Percentiles rank a stretch among this genome's conserved stretches.
phyloP scores from a whole-genome alignment of 148 eudicot genomes.

The Camellia granthamiana region DNA sequence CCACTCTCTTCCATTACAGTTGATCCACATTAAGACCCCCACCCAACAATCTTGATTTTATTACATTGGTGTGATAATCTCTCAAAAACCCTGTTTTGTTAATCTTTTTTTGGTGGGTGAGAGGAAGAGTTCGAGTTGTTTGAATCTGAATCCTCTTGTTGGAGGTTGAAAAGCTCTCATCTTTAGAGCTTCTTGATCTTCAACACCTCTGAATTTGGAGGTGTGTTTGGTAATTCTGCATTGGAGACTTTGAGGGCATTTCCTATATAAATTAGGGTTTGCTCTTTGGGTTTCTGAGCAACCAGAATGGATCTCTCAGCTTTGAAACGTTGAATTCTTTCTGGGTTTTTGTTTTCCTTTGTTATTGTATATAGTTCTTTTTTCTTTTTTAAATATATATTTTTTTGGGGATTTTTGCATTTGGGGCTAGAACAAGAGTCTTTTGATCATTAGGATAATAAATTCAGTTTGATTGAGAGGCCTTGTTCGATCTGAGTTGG shows the following conservation, averaged over 20 bases:
- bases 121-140: background rate
- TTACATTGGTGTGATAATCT: constrained; percentile 4
- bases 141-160: constrained; percentile 12
- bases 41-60: background rate
- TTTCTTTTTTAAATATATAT: background rate
- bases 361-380: background rate
- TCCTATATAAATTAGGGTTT: constrained; percentile 9
- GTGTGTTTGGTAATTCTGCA: background rate
- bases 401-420: background rate
- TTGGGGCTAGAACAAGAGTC: constrained; percentile 19
- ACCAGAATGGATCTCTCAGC: background rate
- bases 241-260: background rate
- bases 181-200: constrained; percentile 10
- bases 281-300: constrained; percentile 9
- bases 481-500: constrained; percentile 19
- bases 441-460: constrained; percentile 22
- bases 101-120: constrained; percentile 14
- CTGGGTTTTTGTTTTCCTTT: constrained; percentile 7
- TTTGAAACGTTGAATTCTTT: constrained; percentile 4
- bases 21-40: too few species aligned
- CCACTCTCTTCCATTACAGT: constrained; percentile 19
- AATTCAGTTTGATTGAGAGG: constrained; percentile 9
- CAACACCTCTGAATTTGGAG: constrained; percentile 1
- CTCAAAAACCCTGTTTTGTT: constrained; percentile 12
- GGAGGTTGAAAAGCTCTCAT: background rate